A percentile compares a stretch with the other conserved stretches of the same genome.
These are phyloP conservation scores for Curvularia sp. DNA, from an alignment of 2,329 filamentous ascomycete genomes.

Conservation along the genomic window DNA sequence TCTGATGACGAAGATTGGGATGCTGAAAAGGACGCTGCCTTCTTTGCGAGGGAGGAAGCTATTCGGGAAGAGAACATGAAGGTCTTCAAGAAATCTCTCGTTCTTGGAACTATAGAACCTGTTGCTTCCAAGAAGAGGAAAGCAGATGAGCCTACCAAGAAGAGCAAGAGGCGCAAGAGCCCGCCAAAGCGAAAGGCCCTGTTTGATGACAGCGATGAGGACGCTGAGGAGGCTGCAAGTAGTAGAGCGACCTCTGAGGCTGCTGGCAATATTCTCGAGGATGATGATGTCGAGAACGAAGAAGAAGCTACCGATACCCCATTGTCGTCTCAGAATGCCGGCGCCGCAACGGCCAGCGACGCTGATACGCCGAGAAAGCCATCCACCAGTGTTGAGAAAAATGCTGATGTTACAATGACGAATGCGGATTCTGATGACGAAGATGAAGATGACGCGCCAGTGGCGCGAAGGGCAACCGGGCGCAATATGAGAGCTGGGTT, in stretches of 20 bases:
- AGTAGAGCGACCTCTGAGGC: constrained; percentile 39
- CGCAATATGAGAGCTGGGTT: constrained; percentile 53
- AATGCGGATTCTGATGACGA: constrained; percentile 49
- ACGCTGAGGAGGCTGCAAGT: constrained; percentile 31
- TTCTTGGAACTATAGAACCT: constrained; percentile 52
- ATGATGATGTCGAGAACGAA: constrained; percentile 23
- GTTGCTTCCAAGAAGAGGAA: constrained; percentile 46
- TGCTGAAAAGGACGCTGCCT: constrained; percentile 72
- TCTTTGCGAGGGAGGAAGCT: constrained; percentile 78
- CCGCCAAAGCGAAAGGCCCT: constrained; percentile 38
- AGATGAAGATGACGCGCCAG: constrained; percentile 43
- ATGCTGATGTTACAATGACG: constrained; percentile 34
- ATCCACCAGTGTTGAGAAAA: constrained; percentile 7
- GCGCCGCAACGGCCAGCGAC: constrained; percentile 19
- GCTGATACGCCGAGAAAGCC: constrained; percentile 23
- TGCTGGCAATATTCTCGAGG: constrained; percentile 22
- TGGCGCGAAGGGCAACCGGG: constrained; percentile 44
- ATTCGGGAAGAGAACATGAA: constrained; percentile 64
- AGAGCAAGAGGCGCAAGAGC: constrained; percentile 43
- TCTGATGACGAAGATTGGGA: constrained; percentile 92
- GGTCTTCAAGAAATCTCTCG: constrained; percentile 55
- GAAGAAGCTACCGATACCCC: constrained; percentile 52
- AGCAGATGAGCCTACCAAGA: constrained; percentile 30
- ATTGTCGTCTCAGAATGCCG: constrained; percentile 48
- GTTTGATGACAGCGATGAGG: constrained; percentile 43